Evolutionary conservation across 768 basidiomycete species (phyloP).

Genomic region (Mycena sanguinolenta): DNA sequence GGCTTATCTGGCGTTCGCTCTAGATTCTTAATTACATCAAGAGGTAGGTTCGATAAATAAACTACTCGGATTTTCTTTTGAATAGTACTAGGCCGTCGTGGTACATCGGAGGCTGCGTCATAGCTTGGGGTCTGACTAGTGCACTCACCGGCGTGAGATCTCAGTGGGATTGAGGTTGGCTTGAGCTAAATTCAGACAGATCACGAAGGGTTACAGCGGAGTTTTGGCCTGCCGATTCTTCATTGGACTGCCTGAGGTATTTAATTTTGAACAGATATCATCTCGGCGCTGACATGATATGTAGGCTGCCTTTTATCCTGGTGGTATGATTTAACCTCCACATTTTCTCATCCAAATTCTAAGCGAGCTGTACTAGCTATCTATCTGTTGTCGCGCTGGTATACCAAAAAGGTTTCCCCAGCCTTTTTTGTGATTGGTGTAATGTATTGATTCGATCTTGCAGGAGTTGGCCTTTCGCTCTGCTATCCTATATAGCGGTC

Average conservation of each 20-base stretch:
- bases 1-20: neutral
- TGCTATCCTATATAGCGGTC: conserved; percentile 70
- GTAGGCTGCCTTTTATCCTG: conserved; percentile 76
- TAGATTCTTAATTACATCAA: conserved; percentile 69
- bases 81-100: conserved; percentile 65
- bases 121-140: conserved; percentile 75
- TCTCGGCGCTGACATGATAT: conserved; percentile 1
- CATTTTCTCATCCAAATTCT: conserved; percentile 1
- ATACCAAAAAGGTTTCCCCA: conserved; percentile 64
- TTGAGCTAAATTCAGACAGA: conserved; percentile 46
- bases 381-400: conserved; percentile 65
- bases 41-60: conserved; percentile 47
- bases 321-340: conserved; percentile 51
- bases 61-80: neutral
- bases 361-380: conserved; percentile 39
- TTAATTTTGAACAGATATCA: neutral
- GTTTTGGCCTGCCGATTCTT: conserved; percentile 71
- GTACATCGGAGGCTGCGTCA: conserved; percentile 72
- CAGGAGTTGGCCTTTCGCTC: conserved; percentile 77
- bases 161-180: neutral
- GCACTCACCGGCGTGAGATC: conserved; percentile 69
- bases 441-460: neutral
- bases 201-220: conserved; percentile 67
- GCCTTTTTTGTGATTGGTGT: neutral
- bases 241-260: conserved; percentile 73